Evolutionary conservation across 345 rosid species (phyloP).

Genomic region (Euclidium syriacum): DNA sequence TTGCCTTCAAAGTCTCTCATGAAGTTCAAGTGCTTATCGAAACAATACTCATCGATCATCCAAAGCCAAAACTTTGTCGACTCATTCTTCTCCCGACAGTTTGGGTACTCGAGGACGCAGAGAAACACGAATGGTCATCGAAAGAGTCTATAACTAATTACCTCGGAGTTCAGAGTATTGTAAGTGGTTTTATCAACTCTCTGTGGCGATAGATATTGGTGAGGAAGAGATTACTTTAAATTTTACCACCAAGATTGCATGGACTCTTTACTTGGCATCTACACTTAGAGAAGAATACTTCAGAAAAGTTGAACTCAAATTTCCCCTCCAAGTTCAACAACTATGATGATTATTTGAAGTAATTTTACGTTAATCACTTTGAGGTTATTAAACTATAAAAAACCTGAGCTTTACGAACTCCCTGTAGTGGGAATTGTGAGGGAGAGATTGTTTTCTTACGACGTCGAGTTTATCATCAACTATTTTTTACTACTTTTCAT

Average conservation of each 20-base stretch:
- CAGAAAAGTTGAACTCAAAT: not conserved
- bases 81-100: not conserved
- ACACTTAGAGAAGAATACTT: not conserved
- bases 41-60: not conserved
- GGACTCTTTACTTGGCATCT: not conserved
- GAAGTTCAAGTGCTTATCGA: not conserved
- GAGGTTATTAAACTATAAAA: no score
- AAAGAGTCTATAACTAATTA: not conserved
- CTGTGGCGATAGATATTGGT: not conserved
- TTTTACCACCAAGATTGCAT: not conserved
- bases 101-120: not conserved
- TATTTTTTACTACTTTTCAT: no score
- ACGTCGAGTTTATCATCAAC: no score
- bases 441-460: no score
- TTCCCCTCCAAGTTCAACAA: not conserved
- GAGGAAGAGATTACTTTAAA: not conserved
- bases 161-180: no score
- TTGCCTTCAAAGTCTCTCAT: not conserved
- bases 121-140: not conserved
- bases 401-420: no score
- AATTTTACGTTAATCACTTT: not conserved
- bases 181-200: not conserved
- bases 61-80: not conserved
- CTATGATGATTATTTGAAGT: no score
- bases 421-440: no score